phyloP scores from a whole-genome alignment of 2,329 filamentous ascomycete species.

The Chrysoporthe austroafricana region DNA sequence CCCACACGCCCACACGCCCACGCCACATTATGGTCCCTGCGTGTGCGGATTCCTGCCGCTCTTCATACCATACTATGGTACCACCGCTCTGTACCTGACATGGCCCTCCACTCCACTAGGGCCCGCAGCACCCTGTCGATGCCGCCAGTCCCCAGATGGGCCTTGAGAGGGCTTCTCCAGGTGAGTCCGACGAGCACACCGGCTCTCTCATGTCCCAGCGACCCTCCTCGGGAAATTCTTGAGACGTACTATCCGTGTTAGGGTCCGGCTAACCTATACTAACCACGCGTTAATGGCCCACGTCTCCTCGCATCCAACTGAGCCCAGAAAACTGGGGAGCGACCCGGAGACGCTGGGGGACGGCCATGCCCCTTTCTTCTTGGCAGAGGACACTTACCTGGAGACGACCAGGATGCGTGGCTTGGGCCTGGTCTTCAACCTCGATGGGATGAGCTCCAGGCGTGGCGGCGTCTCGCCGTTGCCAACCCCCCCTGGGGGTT shows the following conservation, averaged over 20 bases:
- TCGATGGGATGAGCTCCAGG: neutral
- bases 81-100: neutral
- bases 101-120: neutral
- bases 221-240: neutral
- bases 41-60: slow-evolving; percentile 1
- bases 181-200: neutral
- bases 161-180: neutral
- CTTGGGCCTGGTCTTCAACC: neutral
- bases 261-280: neutral
- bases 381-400: neutral
- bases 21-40: slow-evolving; percentile 4
- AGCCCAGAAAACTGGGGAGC: neutral
- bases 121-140: neutral
- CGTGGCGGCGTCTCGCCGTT: slow-evolving; percentile 1
- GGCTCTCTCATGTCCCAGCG: neutral
- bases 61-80: slow-evolving; percentile 1
- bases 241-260: neutral
- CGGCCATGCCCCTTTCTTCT: slow-evolving; percentile 11
- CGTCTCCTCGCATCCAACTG: neutral
- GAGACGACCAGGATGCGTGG: neutral
- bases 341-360: neutral
- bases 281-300: neutral
- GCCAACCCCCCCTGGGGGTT: neutral
- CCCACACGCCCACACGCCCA: slow-evolving; percentile 1
- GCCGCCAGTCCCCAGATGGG: neutral